Conservation (phyloP, 1,284 basidiomycete species). For the Pseudozyma sp. region DNA sequence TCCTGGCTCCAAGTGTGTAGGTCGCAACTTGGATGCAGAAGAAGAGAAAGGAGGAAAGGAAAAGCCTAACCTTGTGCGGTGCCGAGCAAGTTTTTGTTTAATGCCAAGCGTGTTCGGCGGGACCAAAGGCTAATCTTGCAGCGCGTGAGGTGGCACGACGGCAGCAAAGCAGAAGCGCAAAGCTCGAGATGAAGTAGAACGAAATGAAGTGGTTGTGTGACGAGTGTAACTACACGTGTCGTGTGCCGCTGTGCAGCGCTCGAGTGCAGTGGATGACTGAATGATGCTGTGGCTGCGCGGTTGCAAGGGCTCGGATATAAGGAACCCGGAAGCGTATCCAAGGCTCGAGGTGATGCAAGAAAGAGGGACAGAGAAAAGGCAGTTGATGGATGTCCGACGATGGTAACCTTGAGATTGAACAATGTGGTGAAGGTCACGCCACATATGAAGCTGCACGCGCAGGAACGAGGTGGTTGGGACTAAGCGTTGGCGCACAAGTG, state of each 20-base stretch:
- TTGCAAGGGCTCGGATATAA: neutral
- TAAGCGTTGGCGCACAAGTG: too few species aligned
- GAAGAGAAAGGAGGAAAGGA: neutral
- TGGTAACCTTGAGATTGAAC: neutral
- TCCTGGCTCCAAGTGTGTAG: neutral
- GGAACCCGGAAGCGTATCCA: constrained; percentile 1
- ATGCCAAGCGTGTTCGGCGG: neutral
- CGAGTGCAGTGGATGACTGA: neutral
- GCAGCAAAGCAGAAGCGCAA: neutral
- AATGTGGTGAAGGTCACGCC: too few species aligned
- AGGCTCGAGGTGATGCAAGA: neutral
- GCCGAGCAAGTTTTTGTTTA: neutral
- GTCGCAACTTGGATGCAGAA: neutral
- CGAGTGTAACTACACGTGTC: neutral
- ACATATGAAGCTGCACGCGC: too few species aligned
- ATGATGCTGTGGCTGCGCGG: neutral
- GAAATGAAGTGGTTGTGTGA: neutral
- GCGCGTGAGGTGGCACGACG: neutral
- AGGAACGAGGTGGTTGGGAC: too few species aligned
- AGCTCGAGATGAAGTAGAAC: neutral
- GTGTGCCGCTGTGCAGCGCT: neutral
- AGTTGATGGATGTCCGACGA: neutral
- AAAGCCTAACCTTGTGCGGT: neutral
- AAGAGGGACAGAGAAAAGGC: neutral
- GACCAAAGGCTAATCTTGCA: neutral